phyloP scores from a whole-genome alignment of 352 stramenopile genomes.

The Pythium sp. region DNA sequence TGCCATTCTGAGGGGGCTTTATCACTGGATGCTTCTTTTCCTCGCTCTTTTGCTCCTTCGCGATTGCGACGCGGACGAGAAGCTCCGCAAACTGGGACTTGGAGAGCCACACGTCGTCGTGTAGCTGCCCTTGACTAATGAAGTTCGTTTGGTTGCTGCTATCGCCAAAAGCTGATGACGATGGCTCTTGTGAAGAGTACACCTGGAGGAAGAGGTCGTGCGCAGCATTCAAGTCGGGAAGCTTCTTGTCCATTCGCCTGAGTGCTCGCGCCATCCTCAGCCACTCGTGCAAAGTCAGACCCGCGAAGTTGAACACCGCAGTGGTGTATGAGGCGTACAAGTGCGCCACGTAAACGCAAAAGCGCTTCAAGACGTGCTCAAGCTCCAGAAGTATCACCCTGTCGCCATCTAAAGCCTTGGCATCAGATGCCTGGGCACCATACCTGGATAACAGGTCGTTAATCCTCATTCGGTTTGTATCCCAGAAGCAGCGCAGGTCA shows the following conservation, averaged over 20 bases:
- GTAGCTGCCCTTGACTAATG: neutral
- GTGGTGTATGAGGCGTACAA: slow-evolving; percentile 41
- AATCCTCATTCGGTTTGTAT: slow-evolving; percentile 8
- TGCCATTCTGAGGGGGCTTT: neutral
- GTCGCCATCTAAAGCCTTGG: neutral
- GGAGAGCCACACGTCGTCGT: slow-evolving; percentile 12
- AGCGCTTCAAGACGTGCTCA: slow-evolving; percentile 36
- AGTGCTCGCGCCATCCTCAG: slow-evolving; percentile 33
- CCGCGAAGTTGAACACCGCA: slow-evolving; percentile 25
- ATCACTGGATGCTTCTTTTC: slow-evolving; percentile 4
- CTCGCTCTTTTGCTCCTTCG: neutral
- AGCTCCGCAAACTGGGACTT: slow-evolving; percentile 19
- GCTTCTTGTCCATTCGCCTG: slow-evolving; percentile 24
- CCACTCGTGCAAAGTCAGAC: slow-evolving; percentile 25
- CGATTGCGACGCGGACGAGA: slow-evolving; percentile 12
- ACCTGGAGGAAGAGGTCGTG: slow-evolving; percentile 12
- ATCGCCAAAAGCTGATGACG: neutral
- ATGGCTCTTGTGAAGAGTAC: neutral
- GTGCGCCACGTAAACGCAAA: slow-evolving; percentile 37
- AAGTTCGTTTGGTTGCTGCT: neutral
- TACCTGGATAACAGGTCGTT: slow-evolving; percentile 1
- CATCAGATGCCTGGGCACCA: neutral
- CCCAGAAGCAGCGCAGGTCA: slow-evolving; percentile 14
- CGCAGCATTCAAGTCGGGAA: slow-evolving; percentile 13
- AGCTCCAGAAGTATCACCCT: slow-evolving; percentile 22